phyloP scores from a whole-genome alignment of 495 filamentous ascomycete species.

The Podospora pseudopauciseta region DNA sequence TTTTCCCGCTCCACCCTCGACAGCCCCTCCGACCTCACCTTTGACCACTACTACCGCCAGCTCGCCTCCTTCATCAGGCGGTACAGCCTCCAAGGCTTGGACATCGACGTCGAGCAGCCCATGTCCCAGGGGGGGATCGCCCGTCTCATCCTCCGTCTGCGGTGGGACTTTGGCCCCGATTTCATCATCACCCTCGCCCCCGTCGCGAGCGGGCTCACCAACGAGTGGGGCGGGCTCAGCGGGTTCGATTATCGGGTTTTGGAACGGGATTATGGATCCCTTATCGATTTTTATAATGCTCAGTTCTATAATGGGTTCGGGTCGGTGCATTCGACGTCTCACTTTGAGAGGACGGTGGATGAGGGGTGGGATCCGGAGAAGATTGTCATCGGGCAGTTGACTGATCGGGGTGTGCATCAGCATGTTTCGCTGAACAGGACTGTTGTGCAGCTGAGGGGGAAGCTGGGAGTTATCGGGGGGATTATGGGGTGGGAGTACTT shows the following conservation, averaged over 20 bases:
- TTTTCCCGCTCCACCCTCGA: conserved; percentile 57
- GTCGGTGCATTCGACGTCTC: conserved; percentile 51
- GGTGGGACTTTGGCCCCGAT: conserved; percentile 61
- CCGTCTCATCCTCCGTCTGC: conserved; percentile 67
- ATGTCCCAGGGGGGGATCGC: conserved; percentile 69
- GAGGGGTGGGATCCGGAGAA: conserved; percentile 61
- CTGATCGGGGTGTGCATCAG: conserved; percentile 54
- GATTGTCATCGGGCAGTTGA: conserved; percentile 69
- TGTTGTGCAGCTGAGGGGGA: conserved; percentile 42
- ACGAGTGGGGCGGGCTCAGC: conserved; percentile 53
- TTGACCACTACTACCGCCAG: conserved; percentile 65
- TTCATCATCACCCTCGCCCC: conserved; percentile 79
- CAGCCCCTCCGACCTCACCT: conserved; percentile 40
- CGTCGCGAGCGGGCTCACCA: conserved; percentile 65
- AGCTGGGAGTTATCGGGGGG: conserved; percentile 66
- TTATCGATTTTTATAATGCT: conserved; percentile 72
- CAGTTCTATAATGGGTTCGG: conserved; percentile 89
- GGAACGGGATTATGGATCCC: conserved; percentile 39
- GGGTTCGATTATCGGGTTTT: conserved; percentile 71
- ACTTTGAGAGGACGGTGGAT: conserved; percentile 61
- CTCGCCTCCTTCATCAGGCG: conserved; percentile 56
- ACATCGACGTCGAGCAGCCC: conserved; percentile 78
- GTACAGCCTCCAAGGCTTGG: conserved; percentile 64
- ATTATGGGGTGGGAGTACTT: conserved; percentile 90
- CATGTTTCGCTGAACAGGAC: conserved; percentile 41